Percentiles rank a stretch among this genome's conserved stretches.
Conservation (phyloP, 345 rosid genomes). For the Nasturtium officinale region DNA sequence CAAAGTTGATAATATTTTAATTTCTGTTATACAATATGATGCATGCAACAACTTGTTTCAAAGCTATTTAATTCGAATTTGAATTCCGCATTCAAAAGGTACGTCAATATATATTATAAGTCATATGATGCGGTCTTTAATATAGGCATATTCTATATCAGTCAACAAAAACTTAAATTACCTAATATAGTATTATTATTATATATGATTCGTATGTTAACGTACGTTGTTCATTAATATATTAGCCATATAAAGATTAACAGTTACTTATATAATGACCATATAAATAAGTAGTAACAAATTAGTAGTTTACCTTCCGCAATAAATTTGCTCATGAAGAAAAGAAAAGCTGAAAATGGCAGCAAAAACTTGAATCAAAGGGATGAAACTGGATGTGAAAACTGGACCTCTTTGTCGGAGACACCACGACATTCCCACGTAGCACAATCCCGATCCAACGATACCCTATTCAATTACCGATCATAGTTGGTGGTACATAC, state of each 20-base stretch:
- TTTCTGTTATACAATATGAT: background rate
- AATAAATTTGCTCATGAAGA: slow-evolving; percentile 65
- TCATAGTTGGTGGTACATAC: background rate
- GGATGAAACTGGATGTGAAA: slow-evolving; percentile 78
- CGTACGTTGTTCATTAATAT: background rate
- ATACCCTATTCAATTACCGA: slow-evolving; percentile 52
- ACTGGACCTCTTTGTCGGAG: slow-evolving; percentile 76
- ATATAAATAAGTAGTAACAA: background rate
- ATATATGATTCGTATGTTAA: background rate
- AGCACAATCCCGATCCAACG: slow-evolving; percentile 78
- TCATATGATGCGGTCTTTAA: background rate
- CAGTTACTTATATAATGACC: too few species aligned
- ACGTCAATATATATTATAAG: background rate
- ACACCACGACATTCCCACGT: slow-evolving; percentile 88
- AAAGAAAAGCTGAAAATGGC: slow-evolving; percentile 63
- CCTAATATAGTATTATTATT: too few species aligned
- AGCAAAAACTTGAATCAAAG: slow-evolving; percentile 68
- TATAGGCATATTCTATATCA: slow-evolving; percentile 16
- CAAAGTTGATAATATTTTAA: background rate
- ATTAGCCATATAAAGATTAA: background rate
- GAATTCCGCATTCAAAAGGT: slow-evolving; percentile 12
- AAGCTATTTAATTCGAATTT: slow-evolving; percentile 13
- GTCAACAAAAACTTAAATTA: background rate
- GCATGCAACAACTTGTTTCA: background rate
- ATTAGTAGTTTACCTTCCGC: slow-evolving; percentile 63